A percentile compares a stretch with the other conserved stretches of the same genome.
These are phyloP conservation scores for Penicillium dipodomyicola DNA, from an alignment of 495 filamentous ascomycete genomes.

Conservation along the genomic window DNA sequence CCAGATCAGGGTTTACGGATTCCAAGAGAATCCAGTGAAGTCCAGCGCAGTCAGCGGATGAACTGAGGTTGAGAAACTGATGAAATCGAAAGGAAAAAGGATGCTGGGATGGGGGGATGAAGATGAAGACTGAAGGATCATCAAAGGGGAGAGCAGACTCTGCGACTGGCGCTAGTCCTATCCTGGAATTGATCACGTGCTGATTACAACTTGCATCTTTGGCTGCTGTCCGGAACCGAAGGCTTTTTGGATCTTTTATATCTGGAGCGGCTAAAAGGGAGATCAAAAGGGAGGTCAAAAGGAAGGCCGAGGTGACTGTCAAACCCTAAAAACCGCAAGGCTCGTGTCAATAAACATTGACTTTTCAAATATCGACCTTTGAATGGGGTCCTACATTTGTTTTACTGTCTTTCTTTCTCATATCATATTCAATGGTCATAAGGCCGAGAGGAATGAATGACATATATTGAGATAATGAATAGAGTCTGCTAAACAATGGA, in stretches of 20 bases:
- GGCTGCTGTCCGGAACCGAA: neutral
- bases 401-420: neutral
- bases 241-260: neutral
- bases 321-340: neutral
- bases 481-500: neutral
- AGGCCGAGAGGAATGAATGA: neutral
- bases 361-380: neutral
- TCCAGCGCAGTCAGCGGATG: constrained; percentile 5
- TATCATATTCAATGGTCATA: neutral
- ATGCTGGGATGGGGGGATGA: constrained; percentile 15
- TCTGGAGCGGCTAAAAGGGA: neutral
- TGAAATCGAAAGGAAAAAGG: constrained; percentile 21
- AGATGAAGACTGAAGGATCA: constrained; percentile 17
- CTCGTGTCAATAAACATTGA: too few species aligned
- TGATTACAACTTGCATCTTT: neutral
- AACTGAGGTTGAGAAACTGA: constrained; percentile 7
- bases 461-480: too few species aligned
- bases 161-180: constrained; percentile 18
- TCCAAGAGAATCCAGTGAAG: constrained; percentile 15
- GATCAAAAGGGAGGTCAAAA: neutral
- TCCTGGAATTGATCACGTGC: constrained; percentile 3
- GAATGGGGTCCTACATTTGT: neutral
- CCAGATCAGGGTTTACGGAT: constrained; percentile 30
- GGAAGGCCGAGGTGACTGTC: neutral
- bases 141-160: constrained; percentile 21